Evolutionary conservation across 2,329 filamentous ascomycete genomes (phyloP).

Genomic region (Colletotrichum nymphaeae): DNA sequence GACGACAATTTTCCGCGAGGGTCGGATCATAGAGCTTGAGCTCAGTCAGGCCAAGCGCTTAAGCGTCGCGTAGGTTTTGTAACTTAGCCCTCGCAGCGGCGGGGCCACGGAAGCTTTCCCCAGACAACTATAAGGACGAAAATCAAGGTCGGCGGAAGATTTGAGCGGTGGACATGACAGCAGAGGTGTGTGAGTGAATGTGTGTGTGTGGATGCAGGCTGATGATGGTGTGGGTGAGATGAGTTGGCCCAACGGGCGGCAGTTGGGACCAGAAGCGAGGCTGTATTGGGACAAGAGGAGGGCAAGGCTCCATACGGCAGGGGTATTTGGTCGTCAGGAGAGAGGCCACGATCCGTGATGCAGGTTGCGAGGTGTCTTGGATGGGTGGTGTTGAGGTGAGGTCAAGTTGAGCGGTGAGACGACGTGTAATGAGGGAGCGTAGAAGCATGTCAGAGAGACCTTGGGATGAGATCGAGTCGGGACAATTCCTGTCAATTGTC

Average conservation of each 20-base stretch:
- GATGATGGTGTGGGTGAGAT: slow-evolving; percentile 17
- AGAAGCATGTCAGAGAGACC: not conserved
- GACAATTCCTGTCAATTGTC: not conserved
- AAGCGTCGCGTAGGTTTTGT: not conserved
- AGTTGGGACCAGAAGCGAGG: slow-evolving; percentile 23
- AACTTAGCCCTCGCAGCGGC: not conserved
- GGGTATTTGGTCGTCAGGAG: not conserved
- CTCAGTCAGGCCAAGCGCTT: slow-evolving; percentile 15
- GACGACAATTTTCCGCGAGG: slow-evolving; percentile 12
- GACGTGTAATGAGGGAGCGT: not conserved
- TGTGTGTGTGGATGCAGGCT: slow-evolving; percentile 7
- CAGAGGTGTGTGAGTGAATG: not conserved
- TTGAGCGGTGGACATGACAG: not conserved
- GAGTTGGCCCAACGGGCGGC: slow-evolving; percentile 29
- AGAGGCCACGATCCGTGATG: slow-evolving; percentile 8
- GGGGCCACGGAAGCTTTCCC: not conserved
- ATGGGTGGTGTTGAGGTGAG: slow-evolving; percentile 12
- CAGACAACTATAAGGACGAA: not conserved
- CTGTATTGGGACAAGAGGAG: slow-evolving; percentile 26
- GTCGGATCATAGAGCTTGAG: slow-evolving; percentile 16
- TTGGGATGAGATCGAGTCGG: not conserved
- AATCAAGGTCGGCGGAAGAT: slow-evolving; percentile 14
- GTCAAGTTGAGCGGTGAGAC: slow-evolving; percentile 28
- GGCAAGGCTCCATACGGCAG: slow-evolving; percentile 22
- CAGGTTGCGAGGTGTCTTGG: slow-evolving; percentile 10